These are phyloP conservation scores for Ulmus americana DNA, from an alignment of 331 rosid species.

Conservation along the genomic window DNA sequence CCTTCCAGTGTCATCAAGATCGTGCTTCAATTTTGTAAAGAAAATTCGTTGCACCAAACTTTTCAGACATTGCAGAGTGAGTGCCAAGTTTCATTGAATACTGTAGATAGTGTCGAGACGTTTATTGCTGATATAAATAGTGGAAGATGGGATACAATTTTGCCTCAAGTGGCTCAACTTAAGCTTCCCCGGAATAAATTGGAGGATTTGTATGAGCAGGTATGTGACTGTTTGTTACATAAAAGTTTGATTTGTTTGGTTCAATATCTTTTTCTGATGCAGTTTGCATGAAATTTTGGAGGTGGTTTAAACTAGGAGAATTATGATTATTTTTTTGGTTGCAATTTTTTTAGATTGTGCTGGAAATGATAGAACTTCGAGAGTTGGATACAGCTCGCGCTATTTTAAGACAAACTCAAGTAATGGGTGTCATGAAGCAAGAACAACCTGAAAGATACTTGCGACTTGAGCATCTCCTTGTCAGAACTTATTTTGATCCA, in stretches of 20 bases:
- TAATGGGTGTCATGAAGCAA: slow-evolving; percentile 99
- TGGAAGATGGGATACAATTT: slow-evolving; percentile 93
- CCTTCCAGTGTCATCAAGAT: slow-evolving; percentile 79
- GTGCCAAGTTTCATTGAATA: slow-evolving; percentile 93
- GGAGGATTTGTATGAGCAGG: slow-evolving; percentile 99
- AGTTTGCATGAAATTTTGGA: too few relatives aligned
- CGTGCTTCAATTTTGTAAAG: slow-evolving; percentile 98
- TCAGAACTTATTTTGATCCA: slow-evolving; percentile 93
- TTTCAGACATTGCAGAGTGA: slow-evolving; percentile 89
- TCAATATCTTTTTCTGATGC: too few relatives aligned
- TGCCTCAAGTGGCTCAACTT: slow-evolving; percentile 95
- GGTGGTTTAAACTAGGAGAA: neutral
- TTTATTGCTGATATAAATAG: slow-evolving; percentile 83
- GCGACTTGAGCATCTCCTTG: slow-evolving; percentile 97
- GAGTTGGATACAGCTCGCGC: slow-evolving; percentile 97
- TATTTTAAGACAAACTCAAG: slow-evolving; percentile 90
- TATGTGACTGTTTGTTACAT: slow-evolving; percentile 4
- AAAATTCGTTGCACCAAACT: slow-evolving; percentile 81
- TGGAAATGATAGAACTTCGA: slow-evolving; percentile 98
- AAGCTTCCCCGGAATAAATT: slow-evolving; percentile 89
- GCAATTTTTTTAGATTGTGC: slow-evolving; percentile 63
- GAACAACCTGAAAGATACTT: slow-evolving; percentile 97
- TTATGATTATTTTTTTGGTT: neutral
- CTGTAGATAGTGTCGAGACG: slow-evolving; percentile 93
- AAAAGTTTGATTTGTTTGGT: too few relatives aligned